Evolutionary conservation across 257 asterid genomes (phyloP).

Genomic region (Salvia miltiorrhiza): DNA sequence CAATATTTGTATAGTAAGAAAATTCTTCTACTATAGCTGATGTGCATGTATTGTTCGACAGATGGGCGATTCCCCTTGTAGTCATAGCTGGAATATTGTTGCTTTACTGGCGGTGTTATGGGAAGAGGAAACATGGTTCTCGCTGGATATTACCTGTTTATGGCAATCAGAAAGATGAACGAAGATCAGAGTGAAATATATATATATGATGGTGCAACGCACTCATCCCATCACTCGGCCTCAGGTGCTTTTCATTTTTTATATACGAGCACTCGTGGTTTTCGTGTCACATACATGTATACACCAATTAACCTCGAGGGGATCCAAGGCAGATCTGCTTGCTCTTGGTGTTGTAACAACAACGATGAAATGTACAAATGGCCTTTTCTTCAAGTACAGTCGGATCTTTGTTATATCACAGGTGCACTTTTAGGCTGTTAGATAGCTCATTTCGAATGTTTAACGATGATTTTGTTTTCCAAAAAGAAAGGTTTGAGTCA

Average conservation of each 20-base stretch:
- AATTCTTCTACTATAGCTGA: background rate
- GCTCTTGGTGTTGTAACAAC: conserved; percentile 31
- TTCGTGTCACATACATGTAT: conserved; percentile 7
- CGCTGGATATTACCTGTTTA: conserved; percentile 67
- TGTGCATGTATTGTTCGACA: conserved; percentile 28
- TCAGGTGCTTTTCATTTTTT: conserved; percentile 41
- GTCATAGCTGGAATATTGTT: conserved; percentile 42
- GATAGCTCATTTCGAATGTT: conserved; percentile 9
- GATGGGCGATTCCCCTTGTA: conserved; percentile 89
- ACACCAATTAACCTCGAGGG: conserved; percentile 12
- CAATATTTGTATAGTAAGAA: background rate
- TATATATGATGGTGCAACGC: background rate
- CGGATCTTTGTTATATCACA: background rate
- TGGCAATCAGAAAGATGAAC: conserved; percentile 63
- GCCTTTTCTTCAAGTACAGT: conserved; percentile 1
- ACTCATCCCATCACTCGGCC: conserved; percentile 15
- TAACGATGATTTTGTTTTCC: conserved; percentile 13
- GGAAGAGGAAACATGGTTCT: conserved; percentile 56
- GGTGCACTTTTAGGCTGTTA: conserved; percentile 12
- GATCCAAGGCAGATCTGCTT: conserved; percentile 10
- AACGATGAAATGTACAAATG: conserved; percentile 24
- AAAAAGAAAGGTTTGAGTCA: conserved; percentile 1
- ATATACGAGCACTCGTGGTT: conserved; percentile 37
- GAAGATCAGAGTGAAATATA: conserved; percentile 68
- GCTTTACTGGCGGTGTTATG: conserved; percentile 81